A percentile compares a stretch with the other conserved stretches of the same genome.
phyloP scores from a whole-genome alignment of 441 rosid species.

The Gossypium schwendimanii region DNA sequence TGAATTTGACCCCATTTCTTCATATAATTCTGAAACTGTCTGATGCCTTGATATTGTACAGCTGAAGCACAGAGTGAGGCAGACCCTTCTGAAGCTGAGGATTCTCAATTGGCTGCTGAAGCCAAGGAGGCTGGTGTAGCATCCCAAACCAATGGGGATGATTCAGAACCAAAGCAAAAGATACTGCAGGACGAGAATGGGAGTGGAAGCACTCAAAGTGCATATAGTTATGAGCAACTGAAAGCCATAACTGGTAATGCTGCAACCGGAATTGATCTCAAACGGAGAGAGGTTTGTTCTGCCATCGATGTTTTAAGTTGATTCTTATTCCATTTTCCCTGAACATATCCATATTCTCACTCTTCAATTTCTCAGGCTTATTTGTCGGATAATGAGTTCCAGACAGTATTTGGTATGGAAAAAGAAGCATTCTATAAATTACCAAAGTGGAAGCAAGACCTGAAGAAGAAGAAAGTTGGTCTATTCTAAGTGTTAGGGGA shows the following conservation, averaged over 20 bases:
- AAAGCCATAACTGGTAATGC: slow-evolving; percentile 83
- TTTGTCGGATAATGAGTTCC: slow-evolving; percentile 80
- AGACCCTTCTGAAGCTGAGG: slow-evolving; percentile 19
- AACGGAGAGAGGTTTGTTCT: slow-evolving; percentile 73
- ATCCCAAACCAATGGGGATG: slow-evolving; percentile 33
- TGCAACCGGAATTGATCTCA: slow-evolving; percentile 38
- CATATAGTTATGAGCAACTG: slow-evolving; percentile 79
- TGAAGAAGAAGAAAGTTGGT: slow-evolving; percentile 82
- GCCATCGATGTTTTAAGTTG: not conserved
- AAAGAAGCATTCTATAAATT: slow-evolving; percentile 58
- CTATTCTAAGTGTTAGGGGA: slow-evolving; percentile 45
- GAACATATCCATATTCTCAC: not conserved
- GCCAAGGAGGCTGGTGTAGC: slow-evolving; percentile 45
- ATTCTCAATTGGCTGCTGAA: slow-evolving; percentile 33
- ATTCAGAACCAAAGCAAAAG: slow-evolving; percentile 27
- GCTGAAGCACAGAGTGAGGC: slow-evolving; percentile 25
- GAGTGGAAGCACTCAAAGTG: slow-evolving; percentile 27
- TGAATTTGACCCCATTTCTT: slow-evolving; percentile 8
- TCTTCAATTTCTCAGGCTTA: slow-evolving; percentile 53
- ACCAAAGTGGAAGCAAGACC: slow-evolving; percentile 98
- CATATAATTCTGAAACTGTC: slow-evolving; percentile 1
- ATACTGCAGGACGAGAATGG: slow-evolving; percentile 30
- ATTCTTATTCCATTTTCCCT: not conserved
- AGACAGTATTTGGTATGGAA: slow-evolving; percentile 53
- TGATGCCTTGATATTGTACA: slow-evolving; percentile 9